Percentiles rank a stretch among this genome's conserved stretches.
phyloP scores from a whole-genome alignment of 1,284 basidiomycete genomes.

The Laetiporus sulphureus region DNA sequence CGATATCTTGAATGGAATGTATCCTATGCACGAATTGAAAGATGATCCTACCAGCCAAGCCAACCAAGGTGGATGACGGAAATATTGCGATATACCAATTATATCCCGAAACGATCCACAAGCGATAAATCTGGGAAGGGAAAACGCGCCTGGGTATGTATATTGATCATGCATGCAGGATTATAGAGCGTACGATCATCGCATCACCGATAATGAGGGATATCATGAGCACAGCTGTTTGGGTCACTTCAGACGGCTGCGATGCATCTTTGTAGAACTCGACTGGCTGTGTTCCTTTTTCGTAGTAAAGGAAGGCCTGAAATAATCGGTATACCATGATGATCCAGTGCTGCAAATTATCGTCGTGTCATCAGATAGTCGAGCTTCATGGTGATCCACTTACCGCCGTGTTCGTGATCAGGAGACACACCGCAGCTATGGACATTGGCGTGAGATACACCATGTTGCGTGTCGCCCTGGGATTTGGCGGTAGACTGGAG shows the following conservation, averaged over 20 bases:
- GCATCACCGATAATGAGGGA: not conserved
- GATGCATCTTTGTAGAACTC: not conserved
- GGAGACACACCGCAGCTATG: not conserved
- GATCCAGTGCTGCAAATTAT: constrained; percentile 5
- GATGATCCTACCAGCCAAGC: not conserved
- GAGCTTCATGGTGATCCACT: no score
- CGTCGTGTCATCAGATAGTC: no score
- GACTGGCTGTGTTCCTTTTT: not conserved
- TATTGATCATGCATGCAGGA: not conserved
- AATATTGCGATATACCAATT: not conserved
- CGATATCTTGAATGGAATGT: not conserved
- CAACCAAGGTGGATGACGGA: not conserved
- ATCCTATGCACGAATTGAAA: not conserved
- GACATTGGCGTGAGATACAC: constrained; percentile 1
- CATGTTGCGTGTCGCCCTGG: not conserved
- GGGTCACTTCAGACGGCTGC: not conserved
- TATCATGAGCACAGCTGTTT: not conserved
- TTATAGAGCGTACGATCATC: not conserved
- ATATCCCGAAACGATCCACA: constrained; percentile 2
- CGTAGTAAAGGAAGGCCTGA: constrained; percentile 1
- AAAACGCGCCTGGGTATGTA: not conserved
- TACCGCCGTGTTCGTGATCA: not conserved
- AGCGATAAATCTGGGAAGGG: not conserved
- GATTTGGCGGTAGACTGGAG: not conserved
- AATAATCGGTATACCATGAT: not conserved